Evolutionary conservation across 192 early-diverging fungal species (phyloP), one percentile per base, ranked within the genome.

Genomic region (Coemansia pectinata): DNA sequence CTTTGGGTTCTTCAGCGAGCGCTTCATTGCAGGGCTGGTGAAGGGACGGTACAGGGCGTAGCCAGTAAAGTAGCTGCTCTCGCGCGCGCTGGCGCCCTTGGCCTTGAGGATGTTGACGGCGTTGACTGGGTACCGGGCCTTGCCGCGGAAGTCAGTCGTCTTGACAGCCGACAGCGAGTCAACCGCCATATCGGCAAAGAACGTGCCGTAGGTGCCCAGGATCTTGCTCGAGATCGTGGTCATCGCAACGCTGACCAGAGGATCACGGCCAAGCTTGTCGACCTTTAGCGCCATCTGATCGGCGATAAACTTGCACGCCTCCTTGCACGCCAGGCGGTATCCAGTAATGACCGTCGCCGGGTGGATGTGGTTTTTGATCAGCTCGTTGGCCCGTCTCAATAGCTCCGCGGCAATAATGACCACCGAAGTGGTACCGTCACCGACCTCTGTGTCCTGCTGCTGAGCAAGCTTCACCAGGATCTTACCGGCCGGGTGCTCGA

Each of bases 381-480:
- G 87, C 64, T 99, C 98, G 77, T 98, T 98, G 34, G 95, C 98
- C 62, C 96, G 89, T 52, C 91, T 87, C 76, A 99, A 87, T 34
- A 99, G 87, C 81, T 99, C 98, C 6, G 98, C 95, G 4, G 98
- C 98, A 73, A 99, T 96, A 65, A 99, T 96, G 10, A 99, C 98
- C 15, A 99, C 98, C 2, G 96, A 98, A 2, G 98, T 99, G 5
- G 98, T 99, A 14, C 98, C 98, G 79, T 99, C 98, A 48, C 98
- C 98, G 1, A 99, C 98, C 81, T 99, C 98, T 67, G 95, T 95
- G 85, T 99, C 98, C 85, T 99, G 98, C 81, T 98, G 98, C 79
- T 99, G 95, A 40, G 98, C 96, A 33, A 99, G 90, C 84, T 99
- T 97, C 14, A 99, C 96, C 27, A 99, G 81, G 29, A 99, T 93